phyloP scores from a whole-genome alignment of 2,329 filamentous ascomycete species.

The Dactylonectria macrodidyma region DNA sequence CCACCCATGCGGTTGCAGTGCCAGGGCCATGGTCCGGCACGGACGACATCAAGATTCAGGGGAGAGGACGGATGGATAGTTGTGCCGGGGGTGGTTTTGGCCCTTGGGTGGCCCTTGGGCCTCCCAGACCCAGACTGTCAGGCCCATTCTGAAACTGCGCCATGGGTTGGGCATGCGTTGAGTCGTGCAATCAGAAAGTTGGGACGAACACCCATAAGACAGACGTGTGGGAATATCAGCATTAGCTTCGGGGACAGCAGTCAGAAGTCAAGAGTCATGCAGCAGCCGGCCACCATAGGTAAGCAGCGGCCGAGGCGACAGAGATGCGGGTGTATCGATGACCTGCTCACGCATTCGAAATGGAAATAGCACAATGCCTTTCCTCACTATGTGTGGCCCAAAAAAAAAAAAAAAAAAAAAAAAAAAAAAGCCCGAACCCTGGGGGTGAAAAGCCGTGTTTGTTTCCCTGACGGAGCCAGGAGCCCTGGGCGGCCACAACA shows the following conservation, averaged over 20 bases:
- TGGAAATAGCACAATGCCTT: conserved; percentile 8
- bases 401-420: too few species aligned
- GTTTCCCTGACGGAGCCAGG: conserved; percentile 19
- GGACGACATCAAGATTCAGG: conserved; percentile 7
- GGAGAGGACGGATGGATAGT: neutral
- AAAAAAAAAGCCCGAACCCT: conserved; percentile 25
- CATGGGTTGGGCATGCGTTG: conserved; percentile 11
- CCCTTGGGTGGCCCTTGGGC: neutral
- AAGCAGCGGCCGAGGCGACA: neutral
- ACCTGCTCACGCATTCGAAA: neutral
- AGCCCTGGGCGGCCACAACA: conserved; percentile 1
- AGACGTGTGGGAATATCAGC: neutral
- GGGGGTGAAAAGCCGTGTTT: conserved; percentile 23
- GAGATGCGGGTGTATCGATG: neutral
- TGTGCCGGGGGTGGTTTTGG: conserved; percentile 20
- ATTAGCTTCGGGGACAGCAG: conserved; percentile 2
- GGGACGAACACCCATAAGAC: conserved; percentile 21
- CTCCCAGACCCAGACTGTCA: conserved; percentile 15
- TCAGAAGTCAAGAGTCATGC: neutral
- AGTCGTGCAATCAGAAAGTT: conserved; percentile 19
- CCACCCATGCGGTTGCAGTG: conserved; percentile 19
- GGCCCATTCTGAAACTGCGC: conserved; percentile 23
- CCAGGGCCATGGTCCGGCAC: conserved; percentile 17
- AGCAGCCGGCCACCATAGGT: neutral
- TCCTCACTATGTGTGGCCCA: neutral